Percentiles rank a stretch among this genome's conserved stretches.
These are phyloP conservation scores for Mucor sp. DNA, from an alignment of 371 early-diverging fungal species.

Conservation along the genomic window DNA sequence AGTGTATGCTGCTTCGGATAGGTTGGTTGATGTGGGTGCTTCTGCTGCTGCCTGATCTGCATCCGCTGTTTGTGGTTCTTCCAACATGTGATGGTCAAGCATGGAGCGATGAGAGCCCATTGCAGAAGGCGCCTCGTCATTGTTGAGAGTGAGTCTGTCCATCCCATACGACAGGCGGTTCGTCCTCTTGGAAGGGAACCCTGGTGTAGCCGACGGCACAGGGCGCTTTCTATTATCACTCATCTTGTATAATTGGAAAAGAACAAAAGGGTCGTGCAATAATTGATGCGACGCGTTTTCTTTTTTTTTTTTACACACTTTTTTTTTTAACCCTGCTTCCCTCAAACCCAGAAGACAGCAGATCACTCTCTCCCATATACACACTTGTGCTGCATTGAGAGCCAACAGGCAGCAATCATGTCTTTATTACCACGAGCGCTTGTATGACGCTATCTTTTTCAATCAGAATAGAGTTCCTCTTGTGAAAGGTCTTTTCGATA, in stretches of 20 bases:
- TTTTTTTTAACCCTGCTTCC: too few species aligned
- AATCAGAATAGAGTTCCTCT: constrained; percentile 12
- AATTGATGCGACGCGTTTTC: too few species aligned
- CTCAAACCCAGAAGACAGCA: too few species aligned
- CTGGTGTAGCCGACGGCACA: not conserved
- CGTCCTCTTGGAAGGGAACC: not conserved
- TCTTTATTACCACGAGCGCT: constrained; percentile 23
- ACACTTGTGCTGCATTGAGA: too few species aligned
- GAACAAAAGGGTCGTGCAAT: too few species aligned
- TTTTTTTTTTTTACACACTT: too few species aligned
- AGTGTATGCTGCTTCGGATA: not conserved
- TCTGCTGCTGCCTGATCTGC: not conserved
- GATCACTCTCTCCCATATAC: too few species aligned
- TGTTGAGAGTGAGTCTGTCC: not conserved
- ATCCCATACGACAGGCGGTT: not conserved
- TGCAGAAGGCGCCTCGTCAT: not conserved
- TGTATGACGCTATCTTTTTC: constrained; percentile 30
- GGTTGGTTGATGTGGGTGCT: not conserved
- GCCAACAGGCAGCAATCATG: not conserved
- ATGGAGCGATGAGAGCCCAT: not conserved
- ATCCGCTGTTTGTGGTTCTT: not conserved
- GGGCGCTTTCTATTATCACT: not conserved
- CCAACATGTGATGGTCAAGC: not conserved
- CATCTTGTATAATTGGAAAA: not conserved
- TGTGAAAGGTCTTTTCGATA: not conserved